phyloP scores from a whole-genome alignment of 768 basidiomycete genomes.

The Suillus ampliporus region DNA sequence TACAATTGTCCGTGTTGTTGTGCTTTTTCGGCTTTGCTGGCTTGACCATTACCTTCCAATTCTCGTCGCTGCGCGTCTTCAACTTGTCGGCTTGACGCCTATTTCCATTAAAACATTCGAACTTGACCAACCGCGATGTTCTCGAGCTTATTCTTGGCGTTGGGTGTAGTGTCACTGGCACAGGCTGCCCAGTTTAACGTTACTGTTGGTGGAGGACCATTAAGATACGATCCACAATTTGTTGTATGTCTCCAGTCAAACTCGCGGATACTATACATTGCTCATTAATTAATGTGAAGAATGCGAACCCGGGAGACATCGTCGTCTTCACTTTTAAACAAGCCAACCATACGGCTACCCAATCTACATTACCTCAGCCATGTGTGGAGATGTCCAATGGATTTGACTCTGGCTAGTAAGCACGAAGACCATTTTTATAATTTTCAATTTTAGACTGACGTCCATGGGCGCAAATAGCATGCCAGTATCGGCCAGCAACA shows the following conservation, averaged over 20 bases:
- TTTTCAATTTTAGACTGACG: constrained; percentile 1
- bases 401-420: constrained; percentile 66
- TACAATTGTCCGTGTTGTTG: not conserved
- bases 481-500: constrained; percentile 49
- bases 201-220: constrained; percentile 21
- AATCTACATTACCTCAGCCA: constrained; percentile 56
- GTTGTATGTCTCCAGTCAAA: constrained; percentile 29
- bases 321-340: constrained; percentile 57
- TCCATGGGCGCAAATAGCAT: constrained; percentile 43
- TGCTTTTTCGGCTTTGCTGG: not conserved
- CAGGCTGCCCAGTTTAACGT: constrained; percentile 19
- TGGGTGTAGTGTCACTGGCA: constrained; percentile 13
- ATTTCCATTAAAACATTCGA: constrained; percentile 3
- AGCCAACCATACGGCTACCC: constrained; percentile 65
- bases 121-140: not conserved
- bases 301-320: constrained; percentile 50
- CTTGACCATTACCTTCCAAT: constrained; percentile 1
- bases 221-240: constrained; percentile 17
- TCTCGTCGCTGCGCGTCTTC: constrained; percentile 15
- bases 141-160: constrained; percentile 5
- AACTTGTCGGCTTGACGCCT: constrained; percentile 14
- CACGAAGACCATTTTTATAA: constrained; percentile 10
- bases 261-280: not conserved
- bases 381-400: constrained; percentile 48
- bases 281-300: constrained; percentile 34